Evolutionary conservation across 1,139 yeast species (phyloP).

Genomic region (Waltiozyma solani): DNA sequence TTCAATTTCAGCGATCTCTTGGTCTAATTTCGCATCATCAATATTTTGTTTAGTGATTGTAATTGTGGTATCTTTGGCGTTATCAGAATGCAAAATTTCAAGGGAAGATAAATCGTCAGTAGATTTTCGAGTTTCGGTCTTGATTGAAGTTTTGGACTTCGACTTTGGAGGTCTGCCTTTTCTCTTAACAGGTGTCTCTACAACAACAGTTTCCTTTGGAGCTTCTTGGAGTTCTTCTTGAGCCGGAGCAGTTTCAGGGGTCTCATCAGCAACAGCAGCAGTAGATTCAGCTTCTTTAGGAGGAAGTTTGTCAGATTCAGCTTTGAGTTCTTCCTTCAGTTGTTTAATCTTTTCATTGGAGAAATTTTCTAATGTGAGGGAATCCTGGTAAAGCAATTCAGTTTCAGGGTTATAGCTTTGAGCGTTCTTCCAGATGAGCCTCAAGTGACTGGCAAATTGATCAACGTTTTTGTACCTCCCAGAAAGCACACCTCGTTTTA

Average conservation of each 20-base stretch:
- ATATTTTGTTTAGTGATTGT: too few relatives aligned
- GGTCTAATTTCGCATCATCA: too few relatives aligned
- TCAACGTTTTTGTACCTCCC: slow-evolving; percentile 20
- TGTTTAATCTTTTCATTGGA: slow-evolving; percentile 20
- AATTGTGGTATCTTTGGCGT: neutral
- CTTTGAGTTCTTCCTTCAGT: slow-evolving; percentile 10
- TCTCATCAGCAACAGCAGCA: neutral
- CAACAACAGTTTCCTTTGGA: too few relatives aligned
- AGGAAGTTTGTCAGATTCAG: slow-evolving; percentile 1
- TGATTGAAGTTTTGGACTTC: slow-evolving; percentile 12
- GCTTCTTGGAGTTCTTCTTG: neutral
- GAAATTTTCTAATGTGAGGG: slow-evolving; percentile 46
- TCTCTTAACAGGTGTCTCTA: slow-evolving; percentile 1
- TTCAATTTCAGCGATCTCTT: too few relatives aligned
- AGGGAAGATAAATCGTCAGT: neutral
- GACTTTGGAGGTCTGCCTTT: slow-evolving; percentile 17
- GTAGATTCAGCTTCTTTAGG: neutral
- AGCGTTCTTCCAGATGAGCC: slow-evolving; percentile 75
- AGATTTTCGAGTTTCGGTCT: neutral
- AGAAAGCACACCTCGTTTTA: slow-evolving; percentile 31
- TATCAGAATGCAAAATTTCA: neutral
- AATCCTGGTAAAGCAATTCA: slow-evolving; percentile 70
- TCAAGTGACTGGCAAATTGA: slow-evolving; percentile 44
- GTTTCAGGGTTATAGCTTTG: slow-evolving; percentile 80
- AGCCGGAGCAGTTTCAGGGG: too few relatives aligned